A percentile compares a stretch with the other conserved stretches of the same genome.
These are phyloP conservation scores for Talaromyces verruculosus DNA, from an alignment of 2,329 filamentous ascomycete genomes.

Conservation along the genomic window DNA sequence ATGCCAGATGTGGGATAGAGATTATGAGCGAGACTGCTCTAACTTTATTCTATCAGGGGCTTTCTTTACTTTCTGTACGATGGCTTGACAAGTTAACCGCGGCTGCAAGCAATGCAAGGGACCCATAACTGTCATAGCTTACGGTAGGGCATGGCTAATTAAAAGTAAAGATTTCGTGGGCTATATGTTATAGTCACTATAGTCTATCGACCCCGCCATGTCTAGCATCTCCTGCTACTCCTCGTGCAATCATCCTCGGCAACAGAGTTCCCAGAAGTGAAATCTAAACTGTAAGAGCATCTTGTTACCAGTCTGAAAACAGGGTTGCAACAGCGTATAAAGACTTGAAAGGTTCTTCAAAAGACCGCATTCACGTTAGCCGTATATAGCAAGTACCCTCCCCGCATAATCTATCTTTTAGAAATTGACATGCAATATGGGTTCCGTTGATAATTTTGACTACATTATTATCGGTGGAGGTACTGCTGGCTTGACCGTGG, in stretches of 20 bases:
- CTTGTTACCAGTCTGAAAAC: background rate
- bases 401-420: background rate
- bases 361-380: background rate
- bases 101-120: background rate
- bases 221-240: background rate
- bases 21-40: background rate
- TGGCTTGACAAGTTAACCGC: background rate
- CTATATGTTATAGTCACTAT: background rate
- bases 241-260: background rate
- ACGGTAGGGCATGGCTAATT: background rate
- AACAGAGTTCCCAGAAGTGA: background rate
- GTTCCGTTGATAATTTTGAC: constrained; percentile 24
- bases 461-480: constrained; percentile 53
- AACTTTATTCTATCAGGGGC: background rate
- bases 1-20: background rate
- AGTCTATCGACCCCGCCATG: background rate
- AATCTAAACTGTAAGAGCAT: background rate
- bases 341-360: background rate
- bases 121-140: background rate
- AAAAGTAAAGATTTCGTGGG: background rate
- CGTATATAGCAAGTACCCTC: background rate
- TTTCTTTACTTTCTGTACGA: background rate
- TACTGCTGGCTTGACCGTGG: constrained; percentile 52
- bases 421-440: constrained; percentile 1
- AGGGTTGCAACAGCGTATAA: background rate